Evolutionary conservation across 176 grass and related monocot genomes (phyloP).

Genomic region (Phoenix dactylifera): DNA sequence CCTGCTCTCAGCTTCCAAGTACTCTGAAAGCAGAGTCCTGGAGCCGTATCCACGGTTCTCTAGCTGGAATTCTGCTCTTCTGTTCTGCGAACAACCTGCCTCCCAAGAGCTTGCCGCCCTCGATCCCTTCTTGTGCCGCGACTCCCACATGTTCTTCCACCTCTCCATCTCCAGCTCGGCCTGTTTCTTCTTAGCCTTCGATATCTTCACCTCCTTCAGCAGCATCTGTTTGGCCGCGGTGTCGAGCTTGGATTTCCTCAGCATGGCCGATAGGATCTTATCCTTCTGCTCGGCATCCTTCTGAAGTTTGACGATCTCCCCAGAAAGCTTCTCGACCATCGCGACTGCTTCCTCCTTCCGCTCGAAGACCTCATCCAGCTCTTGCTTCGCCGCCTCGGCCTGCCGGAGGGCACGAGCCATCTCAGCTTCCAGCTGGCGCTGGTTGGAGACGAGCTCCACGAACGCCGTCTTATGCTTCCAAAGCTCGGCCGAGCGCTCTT

Average conservation of each 20-base stretch:
- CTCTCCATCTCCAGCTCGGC: slow-evolving; percentile 58
- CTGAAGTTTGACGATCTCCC: slow-evolving; percentile 33
- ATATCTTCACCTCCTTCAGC: slow-evolving; percentile 60
- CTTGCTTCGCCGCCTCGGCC: slow-evolving; percentile 35
- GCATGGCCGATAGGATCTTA: slow-evolving; percentile 74
- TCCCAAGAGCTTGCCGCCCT: slow-evolving; percentile 26
- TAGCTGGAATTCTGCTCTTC: slow-evolving; percentile 13
- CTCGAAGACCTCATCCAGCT: slow-evolving; percentile 24
- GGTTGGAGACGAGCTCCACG: slow-evolving; percentile 56
- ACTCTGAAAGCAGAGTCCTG: slow-evolving; percentile 55
- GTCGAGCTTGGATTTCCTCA: slow-evolving; percentile 80
- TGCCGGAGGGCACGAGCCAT: slow-evolving; percentile 33
- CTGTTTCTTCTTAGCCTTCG: slow-evolving; percentile 71
- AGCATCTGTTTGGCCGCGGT: slow-evolving; percentile 56
- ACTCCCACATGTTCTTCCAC: slow-evolving; percentile 66
- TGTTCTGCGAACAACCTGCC: slow-evolving; percentile 30
- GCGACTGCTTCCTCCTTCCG: slow-evolving; percentile 25
- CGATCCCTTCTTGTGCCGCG: slow-evolving; percentile 34
- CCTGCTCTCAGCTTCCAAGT: slow-evolving; percentile 37
- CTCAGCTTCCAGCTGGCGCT: slow-evolving; percentile 64
- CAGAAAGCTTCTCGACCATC: slow-evolving; percentile 39
- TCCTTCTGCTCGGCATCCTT: slow-evolving; percentile 78
- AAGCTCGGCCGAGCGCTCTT: slow-evolving; percentile 44
- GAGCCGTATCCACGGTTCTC: slow-evolving; percentile 9
- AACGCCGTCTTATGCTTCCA: slow-evolving; percentile 66